phyloP scores from a whole-genome alignment of 768 basidiomycete genomes.

The Lactifluus hygrophoroides region DNA sequence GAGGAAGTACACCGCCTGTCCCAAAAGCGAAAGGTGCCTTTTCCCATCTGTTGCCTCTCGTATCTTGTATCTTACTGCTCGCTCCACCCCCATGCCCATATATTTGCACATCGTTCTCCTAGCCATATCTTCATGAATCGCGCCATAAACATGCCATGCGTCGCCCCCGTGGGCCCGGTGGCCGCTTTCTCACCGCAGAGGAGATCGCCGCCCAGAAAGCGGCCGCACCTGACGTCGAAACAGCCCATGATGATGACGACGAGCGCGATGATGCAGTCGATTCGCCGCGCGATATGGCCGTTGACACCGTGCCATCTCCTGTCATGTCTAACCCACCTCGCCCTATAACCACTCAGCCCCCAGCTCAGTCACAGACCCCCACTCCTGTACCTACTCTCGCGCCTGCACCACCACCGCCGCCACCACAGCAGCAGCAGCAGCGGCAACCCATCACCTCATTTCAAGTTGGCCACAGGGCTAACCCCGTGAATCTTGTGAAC shows the following conservation, averaged over 20 bases:
- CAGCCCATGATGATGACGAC: conserved; percentile 34
- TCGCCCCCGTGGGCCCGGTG: conserved; percentile 92
- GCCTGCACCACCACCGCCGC: conserved; percentile 12
- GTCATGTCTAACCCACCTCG: conserved; percentile 4
- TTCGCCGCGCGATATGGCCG: conserved; percentile 9
- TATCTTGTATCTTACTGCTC: conserved; percentile 1
- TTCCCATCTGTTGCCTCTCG: neutral
- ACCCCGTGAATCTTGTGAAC: conserved; percentile 8
- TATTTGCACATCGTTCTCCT: conserved; percentile 5
- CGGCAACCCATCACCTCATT: conserved; percentile 9
- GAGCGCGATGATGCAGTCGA: conserved; percentile 37
- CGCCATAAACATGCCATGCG: conserved; percentile 98
- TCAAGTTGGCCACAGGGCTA: neutral
- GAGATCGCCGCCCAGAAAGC: conserved; percentile 83
- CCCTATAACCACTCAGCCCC: neutral
- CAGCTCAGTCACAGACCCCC: neutral
- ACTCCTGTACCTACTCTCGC: conserved; percentile 11
- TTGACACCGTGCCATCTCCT: conserved; percentile 5
- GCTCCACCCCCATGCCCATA: neutral
- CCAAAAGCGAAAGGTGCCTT: conserved; percentile 76
- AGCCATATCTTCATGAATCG: conserved; percentile 98
- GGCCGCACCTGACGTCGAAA: conserved; percentile 28
- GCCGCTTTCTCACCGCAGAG: conserved; percentile 93
- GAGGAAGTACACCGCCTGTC: conserved; percentile 93
- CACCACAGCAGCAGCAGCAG: conserved; percentile 1